Evolutionary conservation across 331 rosid genomes (phyloP), one percentile per base, ranked within the genome.

Genomic region (Rosa hybrid): DNA sequence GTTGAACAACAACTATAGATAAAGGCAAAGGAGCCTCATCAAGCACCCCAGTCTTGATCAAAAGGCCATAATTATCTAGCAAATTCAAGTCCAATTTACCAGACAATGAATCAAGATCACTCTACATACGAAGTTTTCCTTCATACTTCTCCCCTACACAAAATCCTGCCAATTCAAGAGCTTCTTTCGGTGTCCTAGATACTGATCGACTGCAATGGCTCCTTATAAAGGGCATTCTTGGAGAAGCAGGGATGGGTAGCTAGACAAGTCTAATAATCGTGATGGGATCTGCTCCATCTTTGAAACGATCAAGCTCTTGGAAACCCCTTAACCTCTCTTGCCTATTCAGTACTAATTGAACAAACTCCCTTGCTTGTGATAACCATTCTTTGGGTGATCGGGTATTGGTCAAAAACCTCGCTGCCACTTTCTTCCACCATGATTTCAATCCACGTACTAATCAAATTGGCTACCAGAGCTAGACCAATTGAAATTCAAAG

Each of bases 61-160:
- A 71, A 68, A 96, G 88, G 38, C 92, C 83, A 75, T 97, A 96
- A 84, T 96, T 27, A 27, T 27, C 99, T 68, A 87, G 90, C 60
- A 96, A 85, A 87, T 91, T 92, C 87, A 96, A 90, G 78, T 96
- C 99, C 65, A 93, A 84, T 65, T 91, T 90, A 59, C 98, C 97
- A 0, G 84, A 84, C 69, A 96, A 73, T 4, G 97, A 87, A 63
- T 96, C 99, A 7, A 96, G 96, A 87, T 96, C 96, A 49, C 98
- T 96, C 84, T 96, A 98, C 93, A 92, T 96, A 81, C 86, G 76
- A 56, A 96, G 96, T 87, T 96, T 96, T 11, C 99, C 99, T 51
- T 90, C 97, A 1, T 89, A 86, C 80, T 86, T 93, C 84, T 93
- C 96, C 79, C 69, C 82, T 78, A 89, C 60, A 77, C 99, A 93